Evolutionary conservation across 1,284 basidiomycete species (phyloP).

Genomic region (Cryptococcus depauperatus): DNA sequence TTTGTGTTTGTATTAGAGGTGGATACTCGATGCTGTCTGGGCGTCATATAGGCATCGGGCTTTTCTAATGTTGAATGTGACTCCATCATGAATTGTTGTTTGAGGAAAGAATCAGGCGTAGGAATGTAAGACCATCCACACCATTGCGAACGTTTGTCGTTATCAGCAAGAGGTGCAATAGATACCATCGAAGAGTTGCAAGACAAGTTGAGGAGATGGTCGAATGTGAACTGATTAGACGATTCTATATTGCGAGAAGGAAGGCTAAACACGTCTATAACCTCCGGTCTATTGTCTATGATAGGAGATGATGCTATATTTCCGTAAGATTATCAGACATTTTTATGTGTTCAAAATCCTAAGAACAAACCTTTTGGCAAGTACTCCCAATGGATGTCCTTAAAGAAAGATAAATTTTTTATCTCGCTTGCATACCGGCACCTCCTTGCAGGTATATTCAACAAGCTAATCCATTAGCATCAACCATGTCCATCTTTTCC

Average conservation of each 20-base stretch:
- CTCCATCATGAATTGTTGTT: no score
- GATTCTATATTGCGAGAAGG: no score
- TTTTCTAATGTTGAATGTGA: not conserved
- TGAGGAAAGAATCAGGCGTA: not conserved
- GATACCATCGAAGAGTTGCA: not conserved
- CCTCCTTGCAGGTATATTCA: not conserved
- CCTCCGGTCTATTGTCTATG: no score
- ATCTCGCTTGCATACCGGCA: not conserved
- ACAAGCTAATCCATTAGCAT: not conserved
- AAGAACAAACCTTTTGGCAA: no score
- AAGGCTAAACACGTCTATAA: no score
- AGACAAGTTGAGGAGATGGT: constrained; percentile 7
- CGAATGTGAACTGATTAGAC: constrained; percentile 8
- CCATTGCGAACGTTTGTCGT: constrained; percentile 8
- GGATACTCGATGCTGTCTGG: no score
- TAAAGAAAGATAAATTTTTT: not conserved
- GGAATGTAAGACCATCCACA: constrained; percentile 13
- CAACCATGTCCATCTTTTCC: not conserved
- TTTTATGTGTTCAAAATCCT: no score
- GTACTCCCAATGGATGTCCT: no score
- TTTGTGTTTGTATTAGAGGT: not conserved
- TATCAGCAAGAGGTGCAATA: not conserved
- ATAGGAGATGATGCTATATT: no score
- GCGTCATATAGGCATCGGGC: not conserved
- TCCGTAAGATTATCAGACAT: no score